phyloP scores from a whole-genome alignment of 2,329 filamentous ascomycete genomes.

The Trichocomaceae sp. region DNA sequence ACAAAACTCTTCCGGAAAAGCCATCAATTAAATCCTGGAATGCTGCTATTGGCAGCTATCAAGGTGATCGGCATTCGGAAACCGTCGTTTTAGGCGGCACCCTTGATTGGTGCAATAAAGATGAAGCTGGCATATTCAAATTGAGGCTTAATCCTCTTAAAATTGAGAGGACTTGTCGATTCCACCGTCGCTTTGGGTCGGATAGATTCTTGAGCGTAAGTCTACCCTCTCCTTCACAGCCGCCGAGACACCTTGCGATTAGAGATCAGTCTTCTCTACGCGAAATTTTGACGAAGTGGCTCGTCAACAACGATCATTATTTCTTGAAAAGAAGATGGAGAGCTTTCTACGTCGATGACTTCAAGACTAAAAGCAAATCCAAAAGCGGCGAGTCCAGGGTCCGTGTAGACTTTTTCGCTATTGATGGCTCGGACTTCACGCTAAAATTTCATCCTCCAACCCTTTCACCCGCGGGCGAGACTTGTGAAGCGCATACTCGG shows the following conservation, averaged over 20 bases:
- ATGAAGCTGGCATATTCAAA: slow-evolving; percentile 31
- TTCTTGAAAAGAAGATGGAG: slow-evolving; percentile 41
- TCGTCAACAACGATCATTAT: slow-evolving; percentile 32
- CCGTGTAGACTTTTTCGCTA: slow-evolving; percentile 39
- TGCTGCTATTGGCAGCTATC: slow-evolving; percentile 26
- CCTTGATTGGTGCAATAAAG: slow-evolving; percentile 32
- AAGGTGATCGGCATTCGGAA: slow-evolving; percentile 28
- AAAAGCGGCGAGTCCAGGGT: slow-evolving; percentile 20
- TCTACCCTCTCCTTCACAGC: slow-evolving; percentile 26
- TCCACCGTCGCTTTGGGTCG: slow-evolving; percentile 41
- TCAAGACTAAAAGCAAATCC: slow-evolving; percentile 23
- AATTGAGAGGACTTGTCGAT: slow-evolving; percentile 38
- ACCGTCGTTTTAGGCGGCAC: slow-evolving; percentile 36
- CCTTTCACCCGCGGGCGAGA: slow-evolving; percentile 21
- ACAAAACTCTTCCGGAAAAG: slow-evolving; percentile 26
- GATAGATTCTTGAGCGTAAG: slow-evolving; percentile 41
- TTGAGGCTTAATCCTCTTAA: slow-evolving; percentile 38
- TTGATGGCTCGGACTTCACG: slow-evolving; percentile 37
- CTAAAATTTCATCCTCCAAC: slow-evolving; percentile 8
- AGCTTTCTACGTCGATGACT: slow-evolving; percentile 39
- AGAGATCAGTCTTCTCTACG: slow-evolving; percentile 23
- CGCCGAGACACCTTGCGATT: slow-evolving; percentile 21
- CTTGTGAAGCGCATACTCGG: slow-evolving; percentile 25
- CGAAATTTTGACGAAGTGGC: slow-evolving; percentile 34
- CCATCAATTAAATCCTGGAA: slow-evolving; percentile 29